These are phyloP conservation scores for Leccinum variicolor DNA, from an alignment of 768 basidiomycete genomes.

Conservation along the genomic window DNA sequence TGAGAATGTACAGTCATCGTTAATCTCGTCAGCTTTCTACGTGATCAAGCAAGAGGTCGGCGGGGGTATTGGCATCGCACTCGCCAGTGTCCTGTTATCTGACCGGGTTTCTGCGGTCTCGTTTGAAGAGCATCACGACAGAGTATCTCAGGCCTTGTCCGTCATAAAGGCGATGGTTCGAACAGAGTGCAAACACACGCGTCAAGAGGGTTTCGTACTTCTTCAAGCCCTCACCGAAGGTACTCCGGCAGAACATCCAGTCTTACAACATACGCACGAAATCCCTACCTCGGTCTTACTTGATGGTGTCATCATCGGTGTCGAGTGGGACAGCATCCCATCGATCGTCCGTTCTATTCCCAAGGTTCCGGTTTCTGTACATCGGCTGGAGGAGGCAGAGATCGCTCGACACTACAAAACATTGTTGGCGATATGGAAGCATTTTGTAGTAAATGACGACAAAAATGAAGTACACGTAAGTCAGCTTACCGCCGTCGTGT, in stretches of 20 bases:
- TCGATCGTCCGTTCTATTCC: slow-evolving; percentile 27
- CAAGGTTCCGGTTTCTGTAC: slow-evolving; percentile 24
- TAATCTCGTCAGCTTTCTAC: slow-evolving; percentile 36
- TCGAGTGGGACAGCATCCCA: slow-evolving; percentile 24
- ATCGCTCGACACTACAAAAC: slow-evolving; percentile 36
- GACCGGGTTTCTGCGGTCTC: neutral
- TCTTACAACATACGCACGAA: slow-evolving; percentile 11
- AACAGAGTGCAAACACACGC: slow-evolving; percentile 21
- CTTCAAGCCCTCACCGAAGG: slow-evolving; percentile 36
- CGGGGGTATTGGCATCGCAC: slow-evolving; percentile 40
- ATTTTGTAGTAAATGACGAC: slow-evolving; percentile 20
- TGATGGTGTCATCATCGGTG: slow-evolving; percentile 40
- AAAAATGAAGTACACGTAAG: slow-evolving; percentile 25
- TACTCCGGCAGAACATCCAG: slow-evolving; percentile 5
- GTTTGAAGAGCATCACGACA: slow-evolving; percentile 13
- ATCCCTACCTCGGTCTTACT: slow-evolving; percentile 38
- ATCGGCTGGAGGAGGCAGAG: slow-evolving; percentile 38
- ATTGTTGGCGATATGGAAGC: slow-evolving; percentile 39
- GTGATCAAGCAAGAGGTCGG: slow-evolving; percentile 47
- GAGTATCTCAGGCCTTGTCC: slow-evolving; percentile 34
- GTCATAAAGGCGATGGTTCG: slow-evolving; percentile 40
- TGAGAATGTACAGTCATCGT: slow-evolving; percentile 20
- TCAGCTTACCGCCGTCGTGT: slow-evolving; percentile 1
- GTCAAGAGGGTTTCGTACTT: slow-evolving; percentile 33
- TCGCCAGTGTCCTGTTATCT: slow-evolving; percentile 40